A percentile compares a stretch with the other conserved stretches of the same genome.
phyloP scores from a whole-genome alignment of 805 yeast species.

The Kazachstania bromeliacearum region DNA sequence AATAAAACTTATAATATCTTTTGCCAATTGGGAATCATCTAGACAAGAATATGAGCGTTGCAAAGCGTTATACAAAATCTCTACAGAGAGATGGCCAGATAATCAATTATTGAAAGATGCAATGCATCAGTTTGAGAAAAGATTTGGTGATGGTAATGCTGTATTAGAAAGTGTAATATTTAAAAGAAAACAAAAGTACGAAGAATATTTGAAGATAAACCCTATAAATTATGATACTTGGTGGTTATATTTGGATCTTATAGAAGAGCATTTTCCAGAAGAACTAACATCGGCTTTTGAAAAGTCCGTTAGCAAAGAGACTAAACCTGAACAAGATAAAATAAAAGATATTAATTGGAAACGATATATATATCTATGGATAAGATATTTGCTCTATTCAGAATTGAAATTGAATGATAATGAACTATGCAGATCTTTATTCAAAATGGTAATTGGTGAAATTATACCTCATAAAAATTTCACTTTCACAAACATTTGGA shows the following conservation, averaged over 20 bases:
- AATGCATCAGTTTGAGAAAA: slow-evolving; percentile 54
- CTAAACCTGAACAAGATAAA: slow-evolving; percentile 19
- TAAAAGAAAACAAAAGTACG: slow-evolving; percentile 51
- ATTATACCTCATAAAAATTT: slow-evolving; percentile 50
- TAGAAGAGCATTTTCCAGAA: slow-evolving; percentile 31
- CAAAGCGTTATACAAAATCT: slow-evolving; percentile 44
- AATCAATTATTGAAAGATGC: slow-evolving; percentile 32
- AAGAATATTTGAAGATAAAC: slow-evolving; percentile 35
- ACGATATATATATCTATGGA: slow-evolving; percentile 62
- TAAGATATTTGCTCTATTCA: slow-evolving; percentile 50
- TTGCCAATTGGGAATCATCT: slow-evolving; percentile 66
- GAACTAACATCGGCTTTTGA: slow-evolving; percentile 11
- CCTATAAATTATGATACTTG: slow-evolving; percentile 66
- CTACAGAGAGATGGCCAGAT: slow-evolving; percentile 38
- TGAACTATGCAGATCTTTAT: slow-evolving; percentile 41
- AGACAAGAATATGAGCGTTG: slow-evolving; percentile 56
- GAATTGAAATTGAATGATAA: slow-evolving; percentile 42
- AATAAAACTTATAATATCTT: slow-evolving; percentile 30
- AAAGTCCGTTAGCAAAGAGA: slow-evolving; percentile 10
- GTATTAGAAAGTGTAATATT: slow-evolving; percentile 43
- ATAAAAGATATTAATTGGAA: slow-evolving; percentile 48
- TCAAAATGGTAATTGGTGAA: slow-evolving; percentile 37
- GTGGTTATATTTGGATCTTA: slow-evolving; percentile 62
- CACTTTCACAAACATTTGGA: slow-evolving; percentile 71
- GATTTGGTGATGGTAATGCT: slow-evolving; percentile 45